These are phyloP conservation scores for Debaryomycetaceae sp. DNA, from an alignment of 1,139 yeast genomes.

Conservation along the genomic window DNA sequence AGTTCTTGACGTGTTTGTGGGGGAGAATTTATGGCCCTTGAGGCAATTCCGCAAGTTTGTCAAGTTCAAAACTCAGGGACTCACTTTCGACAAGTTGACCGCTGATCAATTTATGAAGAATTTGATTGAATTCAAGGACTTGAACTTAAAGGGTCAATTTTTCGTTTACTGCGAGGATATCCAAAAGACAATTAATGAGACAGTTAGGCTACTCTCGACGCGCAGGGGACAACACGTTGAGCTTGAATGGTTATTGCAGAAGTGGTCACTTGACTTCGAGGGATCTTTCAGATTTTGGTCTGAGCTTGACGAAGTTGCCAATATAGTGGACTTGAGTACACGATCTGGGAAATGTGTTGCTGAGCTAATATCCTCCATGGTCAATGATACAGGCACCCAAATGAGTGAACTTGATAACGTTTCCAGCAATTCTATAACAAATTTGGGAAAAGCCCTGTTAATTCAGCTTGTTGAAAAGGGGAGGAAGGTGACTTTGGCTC, in stretches of 20 bases:
- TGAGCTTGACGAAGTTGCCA: no score
- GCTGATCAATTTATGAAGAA: slow-evolving; percentile 25
- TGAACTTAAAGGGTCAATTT: slow-evolving; percentile 19
- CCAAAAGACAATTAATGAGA: slow-evolving; percentile 3
- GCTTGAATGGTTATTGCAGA: neutral
- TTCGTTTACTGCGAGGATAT: slow-evolving; percentile 7
- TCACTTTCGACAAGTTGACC: slow-evolving; percentile 22
- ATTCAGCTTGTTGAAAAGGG: no score
- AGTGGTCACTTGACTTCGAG: slow-evolving; percentile 3
- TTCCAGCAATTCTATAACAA: no score
- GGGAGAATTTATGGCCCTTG: slow-evolving; percentile 19
- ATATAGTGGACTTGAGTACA: no score
- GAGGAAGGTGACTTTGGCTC: no score
- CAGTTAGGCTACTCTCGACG: slow-evolving; percentile 3
- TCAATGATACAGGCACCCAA: no score
- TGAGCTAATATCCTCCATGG: no score
- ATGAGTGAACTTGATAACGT: no score
- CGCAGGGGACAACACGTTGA: slow-evolving; percentile 2
- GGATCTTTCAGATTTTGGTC: slow-evolving; percentile 3
- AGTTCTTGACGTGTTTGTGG: slow-evolving; percentile 16
- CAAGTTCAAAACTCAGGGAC: slow-evolving; percentile 17
- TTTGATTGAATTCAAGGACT: slow-evolving; percentile 25
- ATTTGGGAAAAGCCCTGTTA: no score
- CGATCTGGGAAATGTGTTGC: no score
- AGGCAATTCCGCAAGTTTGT: slow-evolving; percentile 21